Conservation (phyloP, 495 filamentous ascomycete species). For the Bombardia bombarda region DNA sequence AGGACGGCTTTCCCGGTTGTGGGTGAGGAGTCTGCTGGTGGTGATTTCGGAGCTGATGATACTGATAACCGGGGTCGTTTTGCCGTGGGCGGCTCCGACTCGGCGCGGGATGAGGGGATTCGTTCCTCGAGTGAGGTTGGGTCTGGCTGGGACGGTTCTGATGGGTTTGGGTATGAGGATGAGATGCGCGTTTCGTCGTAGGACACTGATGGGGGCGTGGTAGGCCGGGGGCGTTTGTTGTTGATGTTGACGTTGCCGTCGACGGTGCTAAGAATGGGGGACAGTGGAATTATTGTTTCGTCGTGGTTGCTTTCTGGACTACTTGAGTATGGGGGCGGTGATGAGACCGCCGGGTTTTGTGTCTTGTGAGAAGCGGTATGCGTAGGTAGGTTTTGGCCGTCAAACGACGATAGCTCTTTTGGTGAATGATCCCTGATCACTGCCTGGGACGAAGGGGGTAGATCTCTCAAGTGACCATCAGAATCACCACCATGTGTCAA, state of each 20-base stretch:
- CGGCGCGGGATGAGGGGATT: slow-evolving; percentile 14
- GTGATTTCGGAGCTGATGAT: background rate
- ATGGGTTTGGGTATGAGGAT: slow-evolving; percentile 20
- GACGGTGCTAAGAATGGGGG: too few relatives aligned
- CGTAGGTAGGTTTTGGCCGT: too few relatives aligned
- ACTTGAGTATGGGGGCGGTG: background rate
- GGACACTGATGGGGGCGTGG: background rate
- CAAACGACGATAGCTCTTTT: too few relatives aligned
- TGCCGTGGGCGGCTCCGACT: slow-evolving; percentile 28
- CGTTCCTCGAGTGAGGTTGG: too few relatives aligned
- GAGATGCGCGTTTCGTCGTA: slow-evolving; percentile 7
- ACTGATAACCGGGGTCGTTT: slow-evolving; percentile 16
- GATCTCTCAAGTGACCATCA: too few relatives aligned
- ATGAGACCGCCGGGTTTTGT: too few relatives aligned
- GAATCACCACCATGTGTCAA: too few relatives aligned
- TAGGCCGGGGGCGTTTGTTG: background rate
- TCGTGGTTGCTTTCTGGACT: background rate
- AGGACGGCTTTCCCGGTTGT: slow-evolving; percentile 7
- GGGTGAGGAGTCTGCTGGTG: background rate
- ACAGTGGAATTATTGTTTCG: slow-evolving; percentile 9
- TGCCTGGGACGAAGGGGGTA: too few relatives aligned
- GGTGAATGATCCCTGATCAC: too few relatives aligned
- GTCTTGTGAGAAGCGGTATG: too few relatives aligned
- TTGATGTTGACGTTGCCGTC: too few relatives aligned
- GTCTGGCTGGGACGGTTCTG: too few relatives aligned